phyloP scores from a whole-genome alignment of 768 basidiomycete genomes.

The Galerina marginata region DNA sequence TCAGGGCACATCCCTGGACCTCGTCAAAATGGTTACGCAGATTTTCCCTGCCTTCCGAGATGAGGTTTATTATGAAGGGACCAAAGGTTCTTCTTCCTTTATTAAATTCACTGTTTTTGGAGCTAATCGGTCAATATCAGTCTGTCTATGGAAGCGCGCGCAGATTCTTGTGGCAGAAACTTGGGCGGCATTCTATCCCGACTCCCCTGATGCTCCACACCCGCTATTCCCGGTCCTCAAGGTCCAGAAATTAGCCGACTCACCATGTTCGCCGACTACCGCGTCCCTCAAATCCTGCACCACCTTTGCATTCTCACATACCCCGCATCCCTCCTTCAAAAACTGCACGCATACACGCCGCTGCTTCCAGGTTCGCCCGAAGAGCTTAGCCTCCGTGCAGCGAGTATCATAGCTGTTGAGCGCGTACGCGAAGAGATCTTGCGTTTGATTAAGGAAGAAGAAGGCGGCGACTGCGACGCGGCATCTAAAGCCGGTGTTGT shows the following conservation, averaged over 20 bases:
- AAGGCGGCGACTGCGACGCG: slow-evolving; percentile 23
- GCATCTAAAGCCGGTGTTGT: slow-evolving; percentile 39
- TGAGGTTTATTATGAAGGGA: slow-evolving; percentile 60
- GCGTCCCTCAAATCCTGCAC: slow-evolving; percentile 90
- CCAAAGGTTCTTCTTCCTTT: slow-evolving; percentile 52
- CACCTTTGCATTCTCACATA: slow-evolving; percentile 80
- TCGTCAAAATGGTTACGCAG: slow-evolving; percentile 73
- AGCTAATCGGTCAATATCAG: slow-evolving; percentile 38
- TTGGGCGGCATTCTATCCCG: slow-evolving; percentile 90
- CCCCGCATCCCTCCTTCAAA: slow-evolving; percentile 59
- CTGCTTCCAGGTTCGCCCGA: slow-evolving; percentile 65
- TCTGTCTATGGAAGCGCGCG: slow-evolving; percentile 88
- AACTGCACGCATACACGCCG: slow-evolving; percentile 48
- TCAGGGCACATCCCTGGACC: slow-evolving; percentile 70
- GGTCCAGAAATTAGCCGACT: slow-evolving; percentile 71
- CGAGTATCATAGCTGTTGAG: slow-evolving; percentile 83
- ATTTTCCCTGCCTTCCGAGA: slow-evolving; percentile 82
- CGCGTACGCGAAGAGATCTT: slow-evolving; percentile 66
- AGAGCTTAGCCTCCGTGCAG: slow-evolving; percentile 80
- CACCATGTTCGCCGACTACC: slow-evolving; percentile 95
- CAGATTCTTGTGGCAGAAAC: slow-evolving; percentile 92
- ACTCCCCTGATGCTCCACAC: slow-evolving; percentile 49
- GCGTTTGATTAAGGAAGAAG: slow-evolving; percentile 39
- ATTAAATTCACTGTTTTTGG: background rate
- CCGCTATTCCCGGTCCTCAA: slow-evolving; percentile 69